Evolutionary conservation across 1,284 basidiomycete species (phyloP).

Genomic region (Mycosarcoma mackinlayi): DNA sequence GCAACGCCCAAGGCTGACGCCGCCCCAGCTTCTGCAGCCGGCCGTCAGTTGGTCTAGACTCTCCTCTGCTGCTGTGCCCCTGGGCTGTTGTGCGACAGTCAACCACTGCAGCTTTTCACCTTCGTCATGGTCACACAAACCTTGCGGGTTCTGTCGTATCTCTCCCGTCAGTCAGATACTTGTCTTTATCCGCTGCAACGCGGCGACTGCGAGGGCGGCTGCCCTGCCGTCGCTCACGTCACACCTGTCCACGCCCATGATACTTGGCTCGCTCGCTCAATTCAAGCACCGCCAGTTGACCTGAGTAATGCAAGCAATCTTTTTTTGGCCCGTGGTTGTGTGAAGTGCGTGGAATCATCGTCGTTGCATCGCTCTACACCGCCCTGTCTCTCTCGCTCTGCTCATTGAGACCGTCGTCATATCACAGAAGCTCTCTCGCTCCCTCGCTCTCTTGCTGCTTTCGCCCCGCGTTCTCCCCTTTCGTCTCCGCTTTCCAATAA

Average conservation of each 20-base stretch:
- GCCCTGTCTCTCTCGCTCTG: too few relatives aligned
- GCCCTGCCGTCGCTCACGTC: slow-evolving; percentile 7
- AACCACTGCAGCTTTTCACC: too few relatives aligned
- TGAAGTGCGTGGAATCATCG: not conserved
- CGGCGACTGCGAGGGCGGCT: not conserved
- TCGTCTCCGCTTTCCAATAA: slow-evolving; percentile 5
- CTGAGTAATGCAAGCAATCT: not conserved
- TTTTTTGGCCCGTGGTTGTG: not conserved
- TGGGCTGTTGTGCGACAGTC: too few relatives aligned
- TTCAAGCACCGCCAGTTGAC: slow-evolving; percentile 6
- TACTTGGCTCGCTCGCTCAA: slow-evolving; percentile 4
- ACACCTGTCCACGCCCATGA: not conserved
- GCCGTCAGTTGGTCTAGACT: too few relatives aligned
- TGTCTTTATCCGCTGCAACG: not conserved
- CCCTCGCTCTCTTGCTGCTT: not conserved
- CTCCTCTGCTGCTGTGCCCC: too few relatives aligned
- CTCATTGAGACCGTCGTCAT: slow-evolving; percentile 18
- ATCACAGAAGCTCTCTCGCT: too few relatives aligned
- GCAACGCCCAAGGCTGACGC: too few relatives aligned
- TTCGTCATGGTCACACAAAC: too few relatives aligned
- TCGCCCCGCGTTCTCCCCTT: not conserved
- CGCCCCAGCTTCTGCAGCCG: too few relatives aligned
- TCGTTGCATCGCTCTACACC: not conserved
- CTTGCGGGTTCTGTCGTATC: too few relatives aligned
- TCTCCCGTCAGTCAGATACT: too few relatives aligned